Evolutionary conservation across 2,329 filamentous ascomycete species (phyloP), one percentile per base, ranked within the genome.

Genomic region (Pestalotiopsis sp.): DNA sequence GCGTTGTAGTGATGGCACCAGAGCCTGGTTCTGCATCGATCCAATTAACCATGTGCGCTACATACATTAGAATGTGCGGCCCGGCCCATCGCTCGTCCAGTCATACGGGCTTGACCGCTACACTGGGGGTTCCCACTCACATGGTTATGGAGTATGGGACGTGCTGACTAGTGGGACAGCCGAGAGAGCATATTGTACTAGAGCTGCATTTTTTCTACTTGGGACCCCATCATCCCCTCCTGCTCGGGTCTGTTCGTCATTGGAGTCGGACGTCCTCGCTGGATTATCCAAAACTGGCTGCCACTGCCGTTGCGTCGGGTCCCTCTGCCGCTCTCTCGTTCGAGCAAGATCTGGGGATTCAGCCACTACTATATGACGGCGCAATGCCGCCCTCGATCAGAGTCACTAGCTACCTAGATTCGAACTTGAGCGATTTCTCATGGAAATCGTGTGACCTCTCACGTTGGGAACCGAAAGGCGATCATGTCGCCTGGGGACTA

Each of bases 121-220:
- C 68, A 65, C 69, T 67, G 70, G 72, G 27, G 69, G 59, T 39
- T 62, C 20, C 59, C 59, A 70, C 67, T 73, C 71, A 71, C 71
- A 64, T 68, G 59, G 57, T 27, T 59, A 59, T 59, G 57, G 57
- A 59, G 57, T 59, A 59, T 36, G 23, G 27, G 31, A 23, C 57
- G 57, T 52, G 17, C 45, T 20, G 20, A 59, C 27, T 59, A 59
- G 57, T 36, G 57, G 57, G 23, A 59, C 14, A 27, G 27, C 57
- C 57, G 57, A 59, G 27, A 52, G 45, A 52, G 45, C 45, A 52
- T 52, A 52, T 36, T 36, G 57, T 60, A 68, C 67, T 69, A 65
- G 64, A 67, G 23, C 57, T 27, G 57, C 23, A 27, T 36, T 27
- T 36, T 59, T 27, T 59, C 57, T 23, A 59, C 23, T 59, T 59